Evolutionary conservation across 768 basidiomycete species (phyloP), one percentile per base, ranked within the genome.

Genomic region (Rhodotorula babjevae): DNA sequence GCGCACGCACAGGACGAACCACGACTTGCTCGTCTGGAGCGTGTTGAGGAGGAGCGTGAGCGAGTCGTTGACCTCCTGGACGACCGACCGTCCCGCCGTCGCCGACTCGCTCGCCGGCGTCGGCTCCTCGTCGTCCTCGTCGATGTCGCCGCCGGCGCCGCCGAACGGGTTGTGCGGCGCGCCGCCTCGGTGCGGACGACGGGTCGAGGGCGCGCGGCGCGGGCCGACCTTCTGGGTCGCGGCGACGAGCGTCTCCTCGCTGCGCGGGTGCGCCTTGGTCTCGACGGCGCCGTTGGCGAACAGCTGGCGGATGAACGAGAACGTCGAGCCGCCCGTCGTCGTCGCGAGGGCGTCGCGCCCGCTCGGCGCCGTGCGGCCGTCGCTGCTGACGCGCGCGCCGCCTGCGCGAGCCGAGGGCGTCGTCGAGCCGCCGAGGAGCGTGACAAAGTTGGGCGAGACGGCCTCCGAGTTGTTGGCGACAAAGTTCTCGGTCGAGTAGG

Each of bases 171-270:
- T 80, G 57, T 52, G 50, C 50, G 23, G 50, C 12, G 36, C 36
- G 36, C 69, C 42, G 23, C 65, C 68, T 19, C 75, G 69, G 7
- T 52, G 50, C 47, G 80, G 81, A 68, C 93, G 85, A 60, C 92
- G 85, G 0, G 89, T 95, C 0, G 92, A 95, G 0, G 94, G 94
- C 0, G 90, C 87, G 16, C 94, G 88, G 88, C 96, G 92, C 0
- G 94, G 94, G 80, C 93, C 93, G 76, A 94, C 88, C 49, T 88
- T 88, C 80, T 96, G 93, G 79, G 93, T 92, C 0, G 93, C 93
- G 11, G 93, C 87, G 25, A 97, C 94, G 72, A 97, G 94, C 0
- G 94, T 96, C 63, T 95, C 93, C 78, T 97, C 93, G 77, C 94
- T 89, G 73, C 89, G 84, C 0, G 95, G 93, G 79, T 97, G 93